phyloP scores from a whole-genome alignment of 1,284 basidiomycete species.

The Heterobasidion parviporum region DNA sequence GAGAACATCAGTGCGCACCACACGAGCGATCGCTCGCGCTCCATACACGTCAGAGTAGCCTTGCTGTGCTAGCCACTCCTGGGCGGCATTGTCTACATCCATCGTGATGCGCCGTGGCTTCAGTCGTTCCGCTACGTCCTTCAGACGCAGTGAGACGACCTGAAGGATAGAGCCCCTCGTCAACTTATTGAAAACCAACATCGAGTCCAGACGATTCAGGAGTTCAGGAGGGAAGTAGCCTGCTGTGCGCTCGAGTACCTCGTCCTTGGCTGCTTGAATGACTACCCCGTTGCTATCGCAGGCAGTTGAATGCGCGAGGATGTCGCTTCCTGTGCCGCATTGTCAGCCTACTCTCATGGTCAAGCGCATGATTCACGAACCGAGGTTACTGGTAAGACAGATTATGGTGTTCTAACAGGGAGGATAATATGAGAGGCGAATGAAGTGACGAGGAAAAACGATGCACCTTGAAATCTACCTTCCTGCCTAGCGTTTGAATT shows the following conservation, averaged over 20 bases:
- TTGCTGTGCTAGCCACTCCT: conserved; percentile 66
- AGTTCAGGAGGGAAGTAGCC: conserved; percentile 88
- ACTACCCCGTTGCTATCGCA: conserved; percentile 62
- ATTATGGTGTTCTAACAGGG: conserved; percentile 70
- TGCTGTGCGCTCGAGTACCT: conserved; percentile 71
- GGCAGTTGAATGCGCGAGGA: conserved; percentile 65
- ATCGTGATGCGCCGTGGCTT: conserved; percentile 61
- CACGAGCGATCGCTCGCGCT: conserved; percentile 75
- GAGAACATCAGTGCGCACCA: conserved; percentile 72
- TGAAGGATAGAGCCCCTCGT: conserved; percentile 64
- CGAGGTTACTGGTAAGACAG: conserved; percentile 49
- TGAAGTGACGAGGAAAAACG: not conserved
- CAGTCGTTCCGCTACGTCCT: conserved; percentile 67
- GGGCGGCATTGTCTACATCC: conserved; percentile 58
- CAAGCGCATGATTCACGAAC: conserved; percentile 12
- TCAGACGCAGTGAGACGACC: conserved; percentile 71
- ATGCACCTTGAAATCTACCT: conserved; percentile 40
- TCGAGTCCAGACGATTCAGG: conserved; percentile 83
- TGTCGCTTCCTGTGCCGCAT: conserved; percentile 42
- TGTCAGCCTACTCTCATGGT: not conserved
- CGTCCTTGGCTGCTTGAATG: conserved; percentile 50
- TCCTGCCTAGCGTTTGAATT: conserved; percentile 1
- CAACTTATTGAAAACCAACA: conserved; percentile 87
- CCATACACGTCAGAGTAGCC: conserved; percentile 88
- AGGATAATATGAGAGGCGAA: not conserved